Evolutionary conservation across 2,329 filamentous ascomycete species (phyloP), one percentile per base, ranked within the genome.

Genomic region (Tolypocladium guangdongense): DNA sequence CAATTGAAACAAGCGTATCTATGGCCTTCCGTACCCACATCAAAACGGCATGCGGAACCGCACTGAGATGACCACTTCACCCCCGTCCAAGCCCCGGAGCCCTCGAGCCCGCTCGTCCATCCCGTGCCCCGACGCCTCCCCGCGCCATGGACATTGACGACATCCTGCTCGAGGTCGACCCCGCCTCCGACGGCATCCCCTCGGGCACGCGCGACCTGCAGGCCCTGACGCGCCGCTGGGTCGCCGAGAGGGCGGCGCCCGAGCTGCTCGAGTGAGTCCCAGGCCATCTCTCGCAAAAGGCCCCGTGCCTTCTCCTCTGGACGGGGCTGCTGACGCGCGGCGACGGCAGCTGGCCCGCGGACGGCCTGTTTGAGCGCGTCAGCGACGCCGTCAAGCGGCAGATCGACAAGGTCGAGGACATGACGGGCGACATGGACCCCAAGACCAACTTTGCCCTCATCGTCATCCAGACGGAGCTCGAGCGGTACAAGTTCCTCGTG

Each of bases 401-500:
- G 74, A 87, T 88, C 63, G 80, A 84, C 68, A 79, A 77, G 60
- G 82, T 89, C 58, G 86, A 88, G 71, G 81, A 85, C 55, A 81
- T 91, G 78, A 92, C 87, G 14, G 87, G 87, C 57, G 84, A 88
- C 64, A 87, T 91, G 82, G 90, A 95, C 64, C 87, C 91, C 48
- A 90, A 88, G 69, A 86, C 88, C 58, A 97, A 96, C 68, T 96
- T 99, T 68, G 83, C 84, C 56, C 84, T 97, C 64, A 96, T 96
- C 49, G 87, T 99, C 57, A 84, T 96, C 52, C 93, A 99, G 74
- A 97, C 95, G 7, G 93, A 99, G 72, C 81, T 99, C 52, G 91
- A 96, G 68, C 80, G 93, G 47, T 95, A 88, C 71, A 96, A 96
- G 72, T 99, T 90, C 65, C 78, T 99, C 24, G 81, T 97, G 20